phyloP scores from a whole-genome alignment of 2,329 filamentous ascomycete species.

The Talaromyces sp. region DNA sequence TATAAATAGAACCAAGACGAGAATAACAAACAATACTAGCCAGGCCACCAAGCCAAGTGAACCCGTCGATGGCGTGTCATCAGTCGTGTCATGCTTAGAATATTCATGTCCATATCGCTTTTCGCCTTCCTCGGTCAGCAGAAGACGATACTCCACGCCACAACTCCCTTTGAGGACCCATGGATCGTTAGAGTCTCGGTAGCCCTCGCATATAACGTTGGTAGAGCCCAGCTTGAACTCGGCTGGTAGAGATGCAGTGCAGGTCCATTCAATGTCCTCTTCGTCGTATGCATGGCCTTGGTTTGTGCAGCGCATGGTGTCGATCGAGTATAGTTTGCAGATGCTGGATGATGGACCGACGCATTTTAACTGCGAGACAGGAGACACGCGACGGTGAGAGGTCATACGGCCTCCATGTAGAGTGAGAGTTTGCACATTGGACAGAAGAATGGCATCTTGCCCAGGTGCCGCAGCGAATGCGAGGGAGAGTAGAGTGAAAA shows the following conservation, averaged over 20 bases:
- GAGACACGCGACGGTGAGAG: constrained; percentile 66
- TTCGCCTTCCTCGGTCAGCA: constrained; percentile 73
- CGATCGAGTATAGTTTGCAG: constrained; percentile 67
- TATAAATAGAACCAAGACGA: constrained; percentile 17
- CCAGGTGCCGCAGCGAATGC: constrained; percentile 22
- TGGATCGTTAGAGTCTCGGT: constrained; percentile 67
- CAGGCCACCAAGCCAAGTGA: not conserved
- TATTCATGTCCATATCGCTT: constrained; percentile 55
- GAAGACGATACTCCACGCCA: constrained; percentile 80
- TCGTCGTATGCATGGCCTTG: constrained; percentile 71
- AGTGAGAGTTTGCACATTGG: constrained; percentile 71
- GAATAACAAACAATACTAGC: constrained; percentile 26
- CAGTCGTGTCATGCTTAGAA: constrained; percentile 13
- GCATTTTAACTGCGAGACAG: constrained; percentile 77
- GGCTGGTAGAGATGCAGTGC: constrained; percentile 59
- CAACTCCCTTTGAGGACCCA: constrained; percentile 91
- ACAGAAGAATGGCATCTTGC: constrained; percentile 55
- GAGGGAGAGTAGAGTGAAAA: constrained; percentile 16
- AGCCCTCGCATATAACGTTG: constrained; percentile 91
- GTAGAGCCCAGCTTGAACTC: constrained; percentile 75
- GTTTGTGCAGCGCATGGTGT: constrained; percentile 87
- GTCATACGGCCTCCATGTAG: constrained; percentile 66
- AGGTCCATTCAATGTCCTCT: constrained; percentile 89
- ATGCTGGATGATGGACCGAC: constrained; percentile 58
- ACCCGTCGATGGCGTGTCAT: not conserved